A percentile compares a stretch with the other conserved stretches of the same genome.
phyloP scores from a whole-genome alignment of 805 yeast species.

The Wickerhamomyces chambardii region DNA sequence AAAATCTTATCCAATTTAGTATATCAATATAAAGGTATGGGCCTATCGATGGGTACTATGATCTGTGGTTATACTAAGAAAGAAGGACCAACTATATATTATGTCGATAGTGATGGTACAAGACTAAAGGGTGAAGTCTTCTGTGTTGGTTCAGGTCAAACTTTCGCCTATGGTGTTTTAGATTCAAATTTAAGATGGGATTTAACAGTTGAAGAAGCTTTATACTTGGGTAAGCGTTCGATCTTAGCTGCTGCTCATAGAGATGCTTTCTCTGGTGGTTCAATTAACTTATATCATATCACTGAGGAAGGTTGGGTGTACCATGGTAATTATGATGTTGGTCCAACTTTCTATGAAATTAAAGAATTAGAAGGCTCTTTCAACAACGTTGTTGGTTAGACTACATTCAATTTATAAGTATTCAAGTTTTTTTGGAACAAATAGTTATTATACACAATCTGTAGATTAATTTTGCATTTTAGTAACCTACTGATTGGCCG shows the following conservation, averaged over 20 bases:
- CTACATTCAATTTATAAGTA: neutral
- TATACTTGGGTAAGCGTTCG: slow-evolving; percentile 89
- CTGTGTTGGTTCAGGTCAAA: slow-evolving; percentile 98
- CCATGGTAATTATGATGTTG: slow-evolving; percentile 92
- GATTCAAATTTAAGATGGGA: slow-evolving; percentile 94
- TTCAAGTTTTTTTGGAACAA: too few relatives aligned
- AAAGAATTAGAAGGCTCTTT: slow-evolving; percentile 80
- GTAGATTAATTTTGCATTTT: too few relatives aligned
- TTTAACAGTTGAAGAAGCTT: slow-evolving; percentile 84
- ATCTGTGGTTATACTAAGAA: slow-evolving; percentile 93
- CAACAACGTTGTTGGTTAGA: slow-evolving; percentile 49
- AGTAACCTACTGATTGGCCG: too few relatives aligned
- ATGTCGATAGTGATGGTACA: slow-evolving; percentile 96
- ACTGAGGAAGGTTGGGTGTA: slow-evolving; percentile 91
- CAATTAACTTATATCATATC: slow-evolving; percentile 87
- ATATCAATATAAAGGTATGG: slow-evolving; percentile 93
- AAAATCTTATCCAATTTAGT: slow-evolving; percentile 87
- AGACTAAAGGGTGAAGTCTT: slow-evolving; percentile 90
- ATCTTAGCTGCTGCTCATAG: slow-evolving; percentile 97
- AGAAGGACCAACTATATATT: slow-evolving; percentile 92
- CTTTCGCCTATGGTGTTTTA: slow-evolving; percentile 97
- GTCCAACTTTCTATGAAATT: slow-evolving; percentile 77
- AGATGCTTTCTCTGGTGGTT: slow-evolving; percentile 98
- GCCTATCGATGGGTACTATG: slow-evolving; percentile 99
- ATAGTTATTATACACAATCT: too few relatives aligned